A percentile compares a stretch with the other conserved stretches of the same genome.
Evolutionary conservation across 139 green algal genomes (phyloP).

Genomic region (Chlamydomonas urium): DNA sequence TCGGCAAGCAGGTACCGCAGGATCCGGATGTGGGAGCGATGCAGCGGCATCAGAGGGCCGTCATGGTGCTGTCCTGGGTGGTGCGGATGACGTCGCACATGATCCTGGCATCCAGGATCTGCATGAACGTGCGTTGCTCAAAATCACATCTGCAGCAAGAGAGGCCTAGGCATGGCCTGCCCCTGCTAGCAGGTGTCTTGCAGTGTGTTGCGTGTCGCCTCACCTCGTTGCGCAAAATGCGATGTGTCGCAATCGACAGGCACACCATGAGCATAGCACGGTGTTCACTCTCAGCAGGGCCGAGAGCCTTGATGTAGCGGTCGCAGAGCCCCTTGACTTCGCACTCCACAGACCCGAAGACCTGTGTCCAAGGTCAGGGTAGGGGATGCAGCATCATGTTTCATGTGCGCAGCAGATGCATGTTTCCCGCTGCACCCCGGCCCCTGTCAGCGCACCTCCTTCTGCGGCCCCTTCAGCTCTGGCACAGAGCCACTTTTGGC

Average conservation of each 20-base stretch:
- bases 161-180: neutral
- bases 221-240: constrained; percentile 31
- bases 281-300: neutral
- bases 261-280: constrained; percentile 34
- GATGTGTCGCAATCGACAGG: constrained; percentile 34
- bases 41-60: constrained; percentile 29
- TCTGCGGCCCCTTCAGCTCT: constrained; percentile 15
- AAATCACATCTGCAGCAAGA: too few relatives aligned
- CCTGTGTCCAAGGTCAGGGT: too few relatives aligned
- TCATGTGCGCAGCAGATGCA: too few relatives aligned
- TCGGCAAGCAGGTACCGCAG: constrained; percentile 23
- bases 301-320: constrained; percentile 6
- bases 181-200: too few relatives aligned
- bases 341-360: constrained; percentile 20
- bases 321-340: constrained; percentile 26
- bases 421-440: too few relatives aligned
- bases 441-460: constrained; percentile 3
- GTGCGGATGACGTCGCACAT: constrained; percentile 35
- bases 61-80: constrained; percentile 34
- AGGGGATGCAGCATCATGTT: too few relatives aligned
- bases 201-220: too few relatives aligned
- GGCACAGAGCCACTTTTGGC: constrained; percentile 18
- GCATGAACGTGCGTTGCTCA: neutral
- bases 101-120: neutral
- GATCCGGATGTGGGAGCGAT: constrained; percentile 31